Percentiles rank a stretch among this genome's conserved stretches.
phyloP scores from a whole-genome alignment of 2,329 filamentous ascomycete genomes.

The Phialemoniopsis sp. region DNA sequence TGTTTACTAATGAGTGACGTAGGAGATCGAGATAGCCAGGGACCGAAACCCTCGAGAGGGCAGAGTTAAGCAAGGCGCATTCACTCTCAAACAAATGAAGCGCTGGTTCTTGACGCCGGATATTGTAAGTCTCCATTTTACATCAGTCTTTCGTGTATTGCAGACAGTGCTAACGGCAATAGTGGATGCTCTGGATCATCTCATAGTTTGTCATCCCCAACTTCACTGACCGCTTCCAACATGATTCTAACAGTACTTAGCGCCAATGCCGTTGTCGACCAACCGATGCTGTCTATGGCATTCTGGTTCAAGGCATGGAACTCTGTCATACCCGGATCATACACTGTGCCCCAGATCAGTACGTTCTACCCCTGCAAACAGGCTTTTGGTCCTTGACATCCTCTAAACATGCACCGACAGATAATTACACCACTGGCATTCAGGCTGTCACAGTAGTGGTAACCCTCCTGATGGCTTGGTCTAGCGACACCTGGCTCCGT shows the following conservation, averaged over 20 bases:
- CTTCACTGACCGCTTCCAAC: too few species aligned
- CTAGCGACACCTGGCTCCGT: slow-evolving; percentile 1
- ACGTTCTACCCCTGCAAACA: too few species aligned
- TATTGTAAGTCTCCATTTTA: too few species aligned
- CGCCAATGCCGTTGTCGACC: slow-evolving; percentile 1
- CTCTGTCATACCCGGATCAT: neutral
- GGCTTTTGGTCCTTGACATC: too few species aligned
- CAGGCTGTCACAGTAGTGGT: too few species aligned
- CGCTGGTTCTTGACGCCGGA: slow-evolving; percentile 3
- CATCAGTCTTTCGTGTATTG: too few species aligned
- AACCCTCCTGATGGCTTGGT: slow-evolving; percentile 1
- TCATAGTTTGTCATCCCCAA: too few species aligned
- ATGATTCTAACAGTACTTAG: too few species aligned
- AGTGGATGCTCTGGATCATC: slow-evolving; percentile 2
- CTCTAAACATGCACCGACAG: too few species aligned
- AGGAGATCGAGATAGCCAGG: slow-evolving; percentile 8
- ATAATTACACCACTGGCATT: slow-evolving; percentile 2
- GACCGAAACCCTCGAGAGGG: slow-evolving; percentile 5
- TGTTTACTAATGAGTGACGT: too few species aligned
- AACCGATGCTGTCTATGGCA: slow-evolving; percentile 1
- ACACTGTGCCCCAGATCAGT: slow-evolving; percentile 2
- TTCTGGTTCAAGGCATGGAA: slow-evolving; percentile 5
- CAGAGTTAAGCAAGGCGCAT: slow-evolving; percentile 3
- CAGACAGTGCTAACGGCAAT: too few species aligned
- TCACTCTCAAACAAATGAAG: slow-evolving; percentile 1